Conservation (phyloP, 2,329 filamentous ascomycete species). For the Talaromyces sp. region DNA sequence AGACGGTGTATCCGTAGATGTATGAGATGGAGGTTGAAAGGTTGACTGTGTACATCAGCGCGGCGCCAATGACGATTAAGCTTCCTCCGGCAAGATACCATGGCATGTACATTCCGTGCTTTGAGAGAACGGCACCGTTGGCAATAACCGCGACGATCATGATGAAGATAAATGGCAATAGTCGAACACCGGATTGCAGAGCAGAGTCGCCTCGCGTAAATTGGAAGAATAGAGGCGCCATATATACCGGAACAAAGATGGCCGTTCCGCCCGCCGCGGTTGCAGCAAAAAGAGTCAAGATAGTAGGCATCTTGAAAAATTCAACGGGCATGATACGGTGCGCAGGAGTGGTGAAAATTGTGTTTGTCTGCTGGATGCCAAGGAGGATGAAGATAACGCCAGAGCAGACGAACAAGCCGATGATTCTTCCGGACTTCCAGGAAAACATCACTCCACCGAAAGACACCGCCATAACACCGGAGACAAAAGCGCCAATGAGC, state of each 20-base stretch:
- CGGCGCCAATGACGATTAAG: slow-evolving; percentile 24
- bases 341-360: slow-evolving; percentile 43
- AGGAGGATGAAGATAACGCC: slow-evolving; percentile 47
- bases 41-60: slow-evolving; percentile 22
- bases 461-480: slow-evolving; percentile 47
- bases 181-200: slow-evolving; percentile 27
- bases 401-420: slow-evolving; percentile 49
- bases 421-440: slow-evolving; percentile 47
- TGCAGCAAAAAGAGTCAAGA: slow-evolving; percentile 41
- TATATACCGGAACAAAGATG: slow-evolving; percentile 43
- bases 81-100: slow-evolving; percentile 28
- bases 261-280: slow-evolving; percentile 31
- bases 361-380: slow-evolving; percentile 42
- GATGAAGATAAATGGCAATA: slow-evolving; percentile 28
- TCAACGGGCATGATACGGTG: slow-evolving; percentile 50
- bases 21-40: slow-evolving; percentile 19
- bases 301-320: slow-evolving; percentile 39
- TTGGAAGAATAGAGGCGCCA: slow-evolving; percentile 54
- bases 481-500: slow-evolving; percentile 38
- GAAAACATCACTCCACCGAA: slow-evolving; percentile 50
- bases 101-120: slow-evolving; percentile 23
- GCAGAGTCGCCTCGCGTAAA: slow-evolving; percentile 45
- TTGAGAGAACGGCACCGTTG: slow-evolving; percentile 24
- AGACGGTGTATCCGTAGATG: slow-evolving; percentile 28
- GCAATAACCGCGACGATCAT: slow-evolving; percentile 21